phyloP scores from a whole-genome alignment of 73 alveolate species.

The Stentor coeruleus region DNA sequence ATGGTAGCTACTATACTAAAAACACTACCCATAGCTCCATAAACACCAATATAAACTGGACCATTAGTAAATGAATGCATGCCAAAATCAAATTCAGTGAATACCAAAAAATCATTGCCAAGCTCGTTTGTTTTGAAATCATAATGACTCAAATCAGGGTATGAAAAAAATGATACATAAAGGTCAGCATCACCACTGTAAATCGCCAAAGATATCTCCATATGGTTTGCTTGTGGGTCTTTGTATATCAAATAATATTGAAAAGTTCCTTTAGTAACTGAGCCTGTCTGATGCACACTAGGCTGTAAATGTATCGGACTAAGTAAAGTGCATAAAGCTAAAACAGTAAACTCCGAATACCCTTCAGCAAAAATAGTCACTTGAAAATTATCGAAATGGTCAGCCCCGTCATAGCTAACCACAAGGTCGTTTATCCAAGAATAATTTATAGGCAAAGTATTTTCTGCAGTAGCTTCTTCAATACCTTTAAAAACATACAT shows the following conservation, averaged over 20 bases:
- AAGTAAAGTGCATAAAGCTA: not conserved
- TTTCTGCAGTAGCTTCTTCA: not conserved
- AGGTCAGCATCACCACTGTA: slow-evolving; percentile 24
- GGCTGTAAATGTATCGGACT: not conserved
- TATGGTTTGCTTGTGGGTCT: not conserved
- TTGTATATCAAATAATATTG: not conserved
- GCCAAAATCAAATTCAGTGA: not conserved
- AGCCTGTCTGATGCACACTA: not conserved
- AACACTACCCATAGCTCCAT: not conserved
- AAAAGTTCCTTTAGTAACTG: not conserved
- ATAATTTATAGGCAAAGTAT: not conserved
- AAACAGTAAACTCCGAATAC: not conserved
- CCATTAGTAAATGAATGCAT: not conserved
- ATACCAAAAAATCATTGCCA: not conserved
- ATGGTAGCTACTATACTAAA: not conserved
- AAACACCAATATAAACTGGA: not conserved
- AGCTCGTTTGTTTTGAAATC: slow-evolving; percentile 3
- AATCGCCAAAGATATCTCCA: not conserved
- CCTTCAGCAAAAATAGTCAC: not conserved
- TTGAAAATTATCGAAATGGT: not conserved
- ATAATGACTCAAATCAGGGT: not conserved
- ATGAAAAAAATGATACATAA: not conserved
- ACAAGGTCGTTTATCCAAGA: not conserved
- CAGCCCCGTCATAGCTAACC: too few species aligned
- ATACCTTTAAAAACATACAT: not conserved